Evolutionary conservation across 1,284 basidiomycete species (phyloP).

Genomic region (Boletellus deceptivus): DNA sequence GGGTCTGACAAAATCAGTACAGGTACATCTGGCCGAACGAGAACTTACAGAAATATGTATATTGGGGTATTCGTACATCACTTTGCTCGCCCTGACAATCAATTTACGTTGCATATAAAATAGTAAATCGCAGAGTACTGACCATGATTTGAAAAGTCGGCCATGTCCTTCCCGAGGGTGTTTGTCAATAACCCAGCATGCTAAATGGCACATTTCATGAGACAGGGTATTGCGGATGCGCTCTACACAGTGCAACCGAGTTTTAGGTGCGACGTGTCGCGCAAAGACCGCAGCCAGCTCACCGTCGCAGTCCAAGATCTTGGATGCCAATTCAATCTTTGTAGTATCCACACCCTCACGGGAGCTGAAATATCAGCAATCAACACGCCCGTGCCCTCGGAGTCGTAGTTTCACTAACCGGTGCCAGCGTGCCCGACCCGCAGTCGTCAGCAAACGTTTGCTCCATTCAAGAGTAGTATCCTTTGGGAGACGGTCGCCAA

Average conservation of each 20-base stretch:
- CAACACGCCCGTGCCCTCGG: neutral
- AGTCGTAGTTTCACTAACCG: constrained; percentile 38
- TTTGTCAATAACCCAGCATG: constrained; percentile 74
- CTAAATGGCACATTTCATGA: constrained; percentile 88
- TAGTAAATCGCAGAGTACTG: constrained; percentile 14
- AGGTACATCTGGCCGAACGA: neutral
- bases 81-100: constrained; percentile 53
- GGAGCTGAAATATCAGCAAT: constrained; percentile 40
- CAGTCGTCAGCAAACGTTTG: constrained; percentile 69
- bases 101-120: neutral
- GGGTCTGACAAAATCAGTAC: constrained; percentile 46
- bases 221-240: constrained; percentile 76
- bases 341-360: constrained; percentile 50
- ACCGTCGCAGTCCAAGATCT: constrained; percentile 77
- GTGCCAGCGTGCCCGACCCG: constrained; percentile 73
- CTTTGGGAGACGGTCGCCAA: constrained; percentile 69
- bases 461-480: constrained; percentile 72
- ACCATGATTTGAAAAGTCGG: constrained; percentile 69
- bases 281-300: neutral
- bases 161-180: constrained; percentile 70
- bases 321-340: constrained; percentile 73
- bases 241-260: constrained; percentile 39
- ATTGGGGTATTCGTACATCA: constrained; percentile 61
- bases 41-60: constrained; percentile 68
- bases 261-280: neutral